Conservation (phyloP, 2,329 filamentous ascomycete genomes). For the Monilinia vaccinii-corymbosi region DNA sequence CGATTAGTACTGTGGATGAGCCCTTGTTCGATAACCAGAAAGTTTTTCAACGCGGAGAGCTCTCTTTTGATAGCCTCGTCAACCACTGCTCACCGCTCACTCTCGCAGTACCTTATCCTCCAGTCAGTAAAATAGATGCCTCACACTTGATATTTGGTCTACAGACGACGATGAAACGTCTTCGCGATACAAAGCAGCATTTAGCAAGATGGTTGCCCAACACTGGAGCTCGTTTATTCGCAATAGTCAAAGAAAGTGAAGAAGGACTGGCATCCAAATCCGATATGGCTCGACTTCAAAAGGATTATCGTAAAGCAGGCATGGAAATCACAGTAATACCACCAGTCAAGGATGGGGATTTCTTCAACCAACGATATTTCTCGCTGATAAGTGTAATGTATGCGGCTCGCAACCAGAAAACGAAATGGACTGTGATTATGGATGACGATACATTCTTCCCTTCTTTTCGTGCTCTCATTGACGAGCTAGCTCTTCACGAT, state of each 20-base stretch:
- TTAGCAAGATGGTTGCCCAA: conserved; percentile 27
- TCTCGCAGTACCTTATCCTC: conserved; percentile 21
- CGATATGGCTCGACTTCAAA: conserved; percentile 23
- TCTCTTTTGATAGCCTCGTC: conserved; percentile 15
- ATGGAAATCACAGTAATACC: conserved; percentile 25
- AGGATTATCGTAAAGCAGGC: conserved; percentile 19
- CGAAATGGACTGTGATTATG: conserved; percentile 27
- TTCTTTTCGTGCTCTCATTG: conserved; percentile 21
- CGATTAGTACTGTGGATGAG: conserved; percentile 21
- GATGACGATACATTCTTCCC: conserved; percentile 31
- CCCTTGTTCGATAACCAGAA: conserved; percentile 22
- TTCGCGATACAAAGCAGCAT: conserved; percentile 26
- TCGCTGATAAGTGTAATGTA: conserved; percentile 36
- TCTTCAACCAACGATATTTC: conserved; percentile 35
- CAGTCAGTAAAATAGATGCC: conserved; percentile 33
- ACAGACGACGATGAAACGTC: conserved; percentile 25
- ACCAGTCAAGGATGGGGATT: conserved; percentile 20
- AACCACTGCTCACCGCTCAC: conserved; percentile 20
- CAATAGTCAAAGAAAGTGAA: conserved; percentile 27
- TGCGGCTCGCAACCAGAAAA: conserved; percentile 31
- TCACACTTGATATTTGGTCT: conserved; percentile 43
- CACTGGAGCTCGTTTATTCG: conserved; percentile 24
- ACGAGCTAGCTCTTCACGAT: conserved; percentile 29
- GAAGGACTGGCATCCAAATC: conserved; percentile 19
- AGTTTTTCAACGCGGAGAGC: conserved; percentile 16